phyloP scores from a whole-genome alignment of 2,329 filamentous ascomycete genomes.

The Penicillium sp. region DNA sequence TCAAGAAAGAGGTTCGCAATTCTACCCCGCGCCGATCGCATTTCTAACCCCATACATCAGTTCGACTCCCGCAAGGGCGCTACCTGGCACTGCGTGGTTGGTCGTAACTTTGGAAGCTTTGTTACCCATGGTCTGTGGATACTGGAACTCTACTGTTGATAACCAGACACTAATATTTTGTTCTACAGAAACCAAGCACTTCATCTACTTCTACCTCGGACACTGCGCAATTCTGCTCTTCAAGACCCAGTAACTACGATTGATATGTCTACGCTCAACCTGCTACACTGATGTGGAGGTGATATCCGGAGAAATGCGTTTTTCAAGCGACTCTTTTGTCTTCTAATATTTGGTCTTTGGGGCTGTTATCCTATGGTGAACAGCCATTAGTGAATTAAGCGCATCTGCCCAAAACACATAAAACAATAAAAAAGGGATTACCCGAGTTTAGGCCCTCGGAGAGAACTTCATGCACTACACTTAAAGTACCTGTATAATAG shows the following conservation, averaged over 20 bases:
- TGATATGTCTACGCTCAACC: neutral
- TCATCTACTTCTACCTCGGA: constrained; percentile 99
- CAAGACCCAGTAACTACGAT: constrained; percentile 79
- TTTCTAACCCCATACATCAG: constrained; percentile 50
- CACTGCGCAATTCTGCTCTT: constrained; percentile 98
- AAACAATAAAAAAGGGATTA: neutral
- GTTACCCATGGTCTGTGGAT: constrained; percentile 79
- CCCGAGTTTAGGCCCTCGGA: neutral
- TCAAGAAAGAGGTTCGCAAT: constrained; percentile 78
- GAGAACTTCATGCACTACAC: neutral
- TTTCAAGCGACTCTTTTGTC: constrained; percentile 15
- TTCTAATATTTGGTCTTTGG: constrained; percentile 1
- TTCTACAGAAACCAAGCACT: constrained; percentile 88
- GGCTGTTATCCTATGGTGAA: constrained; percentile 1
- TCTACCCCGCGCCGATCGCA: constrained; percentile 9
- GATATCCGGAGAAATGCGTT: constrained; percentile 7
- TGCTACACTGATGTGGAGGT: neutral
- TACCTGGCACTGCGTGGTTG: constrained; percentile 99
- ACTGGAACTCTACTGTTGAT: neutral
- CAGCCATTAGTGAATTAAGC: constrained; percentile 7
- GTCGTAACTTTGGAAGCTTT: constrained; percentile 97
- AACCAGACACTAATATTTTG: constrained; percentile 12
- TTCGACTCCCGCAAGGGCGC: constrained; percentile 96
- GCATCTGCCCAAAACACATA: neutral
- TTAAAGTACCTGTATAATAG: neutral